These are phyloP conservation scores for Orobanche coerulescens DNA, from an alignment of 257 asterid species.

Conservation along the genomic window DNA sequence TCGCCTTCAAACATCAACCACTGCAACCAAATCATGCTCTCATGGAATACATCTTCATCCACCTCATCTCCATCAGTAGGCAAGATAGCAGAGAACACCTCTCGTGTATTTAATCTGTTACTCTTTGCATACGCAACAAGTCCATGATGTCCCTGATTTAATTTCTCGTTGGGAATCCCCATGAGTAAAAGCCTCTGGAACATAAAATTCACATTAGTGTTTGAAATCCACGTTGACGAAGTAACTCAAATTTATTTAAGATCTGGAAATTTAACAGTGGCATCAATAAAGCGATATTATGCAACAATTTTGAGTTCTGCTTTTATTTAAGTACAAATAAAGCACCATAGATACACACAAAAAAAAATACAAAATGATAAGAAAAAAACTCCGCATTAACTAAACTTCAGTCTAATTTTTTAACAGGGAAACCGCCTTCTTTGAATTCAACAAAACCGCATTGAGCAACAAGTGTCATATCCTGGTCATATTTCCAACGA, in stretches of 20 bases:
- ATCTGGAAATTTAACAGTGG: not conserved
- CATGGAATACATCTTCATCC: slow-evolving; percentile 38
- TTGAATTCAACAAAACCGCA: too few relatives aligned
- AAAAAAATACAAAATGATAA: too few relatives aligned
- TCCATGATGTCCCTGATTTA: slow-evolving; percentile 46
- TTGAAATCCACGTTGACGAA: slow-evolving; percentile 12
- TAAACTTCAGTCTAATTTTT: not conserved
- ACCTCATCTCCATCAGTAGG: slow-evolving; percentile 55
- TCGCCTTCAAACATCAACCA: slow-evolving; percentile 97
- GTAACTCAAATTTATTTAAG: not conserved
- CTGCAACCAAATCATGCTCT: slow-evolving; percentile 70
- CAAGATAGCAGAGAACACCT: slow-evolving; percentile 56
- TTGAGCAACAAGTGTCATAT: slow-evolving; percentile 2
- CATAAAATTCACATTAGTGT: slow-evolving; percentile 12
- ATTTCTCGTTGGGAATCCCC: slow-evolving; percentile 51
- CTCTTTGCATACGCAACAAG: slow-evolving; percentile 55
- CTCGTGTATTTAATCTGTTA: slow-evolving; percentile 34
- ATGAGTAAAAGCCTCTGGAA: slow-evolving; percentile 67
- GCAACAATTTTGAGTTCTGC: not conserved
- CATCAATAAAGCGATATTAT: not conserved
- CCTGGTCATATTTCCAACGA: slow-evolving; percentile 13
- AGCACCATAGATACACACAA: not conserved
- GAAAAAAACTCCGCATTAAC: too few relatives aligned
- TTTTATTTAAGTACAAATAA: not conserved
- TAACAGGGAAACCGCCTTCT: too few relatives aligned